Conservation (phyloP, 345 rosid genomes). For the Moricandia moricandioides region DNA sequence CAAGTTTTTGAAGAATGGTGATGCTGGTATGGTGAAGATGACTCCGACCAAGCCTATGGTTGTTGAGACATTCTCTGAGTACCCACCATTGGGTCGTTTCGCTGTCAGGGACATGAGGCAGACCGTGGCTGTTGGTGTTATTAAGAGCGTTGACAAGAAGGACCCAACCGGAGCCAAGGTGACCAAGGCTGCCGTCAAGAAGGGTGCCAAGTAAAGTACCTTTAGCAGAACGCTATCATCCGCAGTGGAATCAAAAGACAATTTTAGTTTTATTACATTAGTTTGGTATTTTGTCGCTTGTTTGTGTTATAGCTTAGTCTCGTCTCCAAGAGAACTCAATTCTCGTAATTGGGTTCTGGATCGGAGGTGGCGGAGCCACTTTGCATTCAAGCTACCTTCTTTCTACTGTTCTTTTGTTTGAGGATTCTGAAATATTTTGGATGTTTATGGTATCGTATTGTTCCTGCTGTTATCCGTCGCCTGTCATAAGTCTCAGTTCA, state of each 20-base stretch:
- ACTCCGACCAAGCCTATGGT: too few relatives aligned
- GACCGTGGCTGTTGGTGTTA: too few relatives aligned
- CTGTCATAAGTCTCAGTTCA: neutral
- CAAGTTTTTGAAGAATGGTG: too few relatives aligned
- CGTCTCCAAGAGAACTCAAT: neutral
- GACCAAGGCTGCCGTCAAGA: slow-evolving; percentile 81
- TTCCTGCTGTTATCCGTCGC: neutral
- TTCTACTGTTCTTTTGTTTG: neutral
- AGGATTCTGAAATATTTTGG: neutral
- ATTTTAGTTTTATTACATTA: neutral
- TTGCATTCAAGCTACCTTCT: neutral
- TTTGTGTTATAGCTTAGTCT: neutral
- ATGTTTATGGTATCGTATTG: neutral
- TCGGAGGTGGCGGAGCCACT: slow-evolving; percentile 17
- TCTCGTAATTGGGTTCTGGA: slow-evolving; percentile 32
- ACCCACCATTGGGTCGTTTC: too few relatives aligned
- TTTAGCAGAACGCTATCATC: neutral
- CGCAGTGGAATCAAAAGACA: slow-evolving; percentile 1
- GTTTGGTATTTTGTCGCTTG: neutral
- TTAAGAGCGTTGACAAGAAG: too few relatives aligned
- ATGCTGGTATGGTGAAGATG: too few relatives aligned
- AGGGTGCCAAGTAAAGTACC: slow-evolving; percentile 60
- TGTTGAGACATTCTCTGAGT: too few relatives aligned
- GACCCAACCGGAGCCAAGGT: slow-evolving; percentile 30
- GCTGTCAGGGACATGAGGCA: too few relatives aligned